phyloP scores from a whole-genome alignment of 2,329 filamentous ascomycete genomes.

The Trichothecium roseum region DNA sequence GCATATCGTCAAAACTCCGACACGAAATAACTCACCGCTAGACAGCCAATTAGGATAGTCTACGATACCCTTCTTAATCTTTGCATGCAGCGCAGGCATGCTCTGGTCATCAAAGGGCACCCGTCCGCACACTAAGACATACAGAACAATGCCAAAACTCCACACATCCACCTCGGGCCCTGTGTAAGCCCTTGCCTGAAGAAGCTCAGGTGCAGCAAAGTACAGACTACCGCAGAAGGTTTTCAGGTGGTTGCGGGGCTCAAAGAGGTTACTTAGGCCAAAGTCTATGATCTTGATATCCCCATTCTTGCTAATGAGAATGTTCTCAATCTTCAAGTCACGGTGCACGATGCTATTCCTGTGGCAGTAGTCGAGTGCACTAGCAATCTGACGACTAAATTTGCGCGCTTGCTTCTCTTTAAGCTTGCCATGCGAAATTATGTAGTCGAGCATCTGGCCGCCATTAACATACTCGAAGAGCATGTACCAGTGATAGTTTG shows the following conservation, averaged over 20 bases:
- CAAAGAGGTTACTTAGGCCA: conserved; percentile 90
- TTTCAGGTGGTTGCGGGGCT: conserved; percentile 74
- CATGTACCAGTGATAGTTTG: conserved; percentile 99
- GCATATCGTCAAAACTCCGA: conserved; percentile 8
- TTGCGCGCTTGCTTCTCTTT: conserved; percentile 98
- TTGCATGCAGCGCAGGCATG: conserved; percentile 95
- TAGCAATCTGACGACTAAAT: conserved; percentile 94
- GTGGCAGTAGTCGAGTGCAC: conserved; percentile 93
- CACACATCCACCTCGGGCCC: conserved; percentile 96
- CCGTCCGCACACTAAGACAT: conserved; percentile 93
- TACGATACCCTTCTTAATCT: conserved; percentile 94
- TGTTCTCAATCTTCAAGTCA: conserved; percentile 98
- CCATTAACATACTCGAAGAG: conserved; percentile 98
- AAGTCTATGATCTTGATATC: conserved; percentile 99
- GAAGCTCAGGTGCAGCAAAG: conserved; percentile 88
- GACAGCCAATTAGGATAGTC: conserved; percentile 94
- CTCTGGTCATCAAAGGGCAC: conserved; percentile 98
- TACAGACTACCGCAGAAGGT: conserved; percentile 97
- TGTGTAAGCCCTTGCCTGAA: conserved; percentile 89
- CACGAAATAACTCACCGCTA: conserved; percentile 49
- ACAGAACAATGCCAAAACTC: conserved; percentile 98
- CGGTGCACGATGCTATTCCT: conserved; percentile 96
- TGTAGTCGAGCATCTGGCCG: conserved; percentile 98
- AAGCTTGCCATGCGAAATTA: conserved; percentile 92
- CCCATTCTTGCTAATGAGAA: conserved; percentile 95